These are phyloP conservation scores for Dendrocalamus latiflorus DNA, from an alignment of 202 grass and related monocot genomes.

Conservation along the genomic window DNA sequence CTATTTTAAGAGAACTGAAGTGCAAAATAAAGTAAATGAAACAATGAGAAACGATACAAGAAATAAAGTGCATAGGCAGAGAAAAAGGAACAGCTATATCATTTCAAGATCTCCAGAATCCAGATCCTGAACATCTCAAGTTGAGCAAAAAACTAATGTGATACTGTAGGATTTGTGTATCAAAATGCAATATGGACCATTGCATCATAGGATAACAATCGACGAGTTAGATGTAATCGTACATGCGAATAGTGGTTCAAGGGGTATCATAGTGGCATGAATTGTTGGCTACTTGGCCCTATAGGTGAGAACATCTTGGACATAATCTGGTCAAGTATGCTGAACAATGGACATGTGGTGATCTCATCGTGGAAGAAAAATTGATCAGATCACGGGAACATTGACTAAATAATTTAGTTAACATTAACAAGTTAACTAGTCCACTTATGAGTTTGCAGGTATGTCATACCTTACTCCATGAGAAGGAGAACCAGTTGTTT, in stretches of 20 bases:
- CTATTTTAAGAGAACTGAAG: conserved; percentile 4
- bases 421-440: background rate
- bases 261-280: background rate
- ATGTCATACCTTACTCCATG: conserved; percentile 59
- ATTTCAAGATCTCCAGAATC: background rate
- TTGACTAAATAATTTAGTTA: background rate
- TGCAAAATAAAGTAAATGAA: conserved; percentile 5
- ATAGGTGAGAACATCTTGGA: background rate
- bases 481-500: conserved; percentile 57
- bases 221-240: background rate
- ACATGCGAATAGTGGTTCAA: background rate
- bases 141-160: background rate
- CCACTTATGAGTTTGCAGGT: background rate
- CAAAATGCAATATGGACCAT: background rate
- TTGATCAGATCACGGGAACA: background rate
- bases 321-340: background rate
- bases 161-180: conserved; percentile 1
- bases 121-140: background rate
- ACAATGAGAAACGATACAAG: background rate
- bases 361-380: background rate
- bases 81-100: background rate
- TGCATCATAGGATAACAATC: background rate
- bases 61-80: background rate
- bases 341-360: background rate
- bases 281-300: background rate